Evolutionary conservation across 805 yeast species (phyloP).

Genomic region (Sugiyamaella smithiae): DNA sequence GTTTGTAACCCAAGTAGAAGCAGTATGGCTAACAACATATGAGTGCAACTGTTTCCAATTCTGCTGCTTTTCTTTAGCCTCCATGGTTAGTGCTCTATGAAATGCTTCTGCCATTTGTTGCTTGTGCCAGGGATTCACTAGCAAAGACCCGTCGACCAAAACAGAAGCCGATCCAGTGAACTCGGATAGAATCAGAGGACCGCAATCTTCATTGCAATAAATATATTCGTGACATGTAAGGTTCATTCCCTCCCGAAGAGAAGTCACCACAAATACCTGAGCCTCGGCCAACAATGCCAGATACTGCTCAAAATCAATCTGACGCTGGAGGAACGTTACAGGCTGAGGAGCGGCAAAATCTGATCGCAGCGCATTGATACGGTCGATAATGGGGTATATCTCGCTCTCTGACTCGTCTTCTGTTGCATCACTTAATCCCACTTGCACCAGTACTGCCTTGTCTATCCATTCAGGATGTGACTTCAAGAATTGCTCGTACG

Average conservation of each 20-base stretch:
- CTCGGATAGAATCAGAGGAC: constrained; percentile 67
- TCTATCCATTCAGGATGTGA: constrained; percentile 69
- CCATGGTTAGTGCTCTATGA: constrained; percentile 62
- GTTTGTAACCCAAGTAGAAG: constrained; percentile 66
- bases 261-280: constrained; percentile 80
- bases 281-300: constrained; percentile 84
- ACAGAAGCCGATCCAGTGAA: constrained; percentile 92
- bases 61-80: constrained; percentile 49
- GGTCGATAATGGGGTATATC: constrained; percentile 70
- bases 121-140: constrained; percentile 91
- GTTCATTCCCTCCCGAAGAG: constrained; percentile 96
- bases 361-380: constrained; percentile 78
- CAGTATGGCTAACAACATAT: constrained; percentile 64
- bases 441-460: constrained; percentile 74
- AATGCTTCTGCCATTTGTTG: constrained; percentile 63
- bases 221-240: constrained; percentile 93
- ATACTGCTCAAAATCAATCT: constrained; percentile 85
- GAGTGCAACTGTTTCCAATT: constrained; percentile 63
- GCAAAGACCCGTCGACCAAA: constrained; percentile 54
- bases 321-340: constrained; percentile 83
- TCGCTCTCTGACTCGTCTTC: constrained; percentile 63
- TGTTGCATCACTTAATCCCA: constrained; percentile 31
- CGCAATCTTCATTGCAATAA: constrained; percentile 45
- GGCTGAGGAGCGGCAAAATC: constrained; percentile 73
- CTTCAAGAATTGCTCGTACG: constrained; percentile 75